A percentile compares a stretch with the other conserved stretches of the same genome.
Conservation (phyloP, 1,139 yeast genomes). For the Lizanozyma gosingica region DNA sequence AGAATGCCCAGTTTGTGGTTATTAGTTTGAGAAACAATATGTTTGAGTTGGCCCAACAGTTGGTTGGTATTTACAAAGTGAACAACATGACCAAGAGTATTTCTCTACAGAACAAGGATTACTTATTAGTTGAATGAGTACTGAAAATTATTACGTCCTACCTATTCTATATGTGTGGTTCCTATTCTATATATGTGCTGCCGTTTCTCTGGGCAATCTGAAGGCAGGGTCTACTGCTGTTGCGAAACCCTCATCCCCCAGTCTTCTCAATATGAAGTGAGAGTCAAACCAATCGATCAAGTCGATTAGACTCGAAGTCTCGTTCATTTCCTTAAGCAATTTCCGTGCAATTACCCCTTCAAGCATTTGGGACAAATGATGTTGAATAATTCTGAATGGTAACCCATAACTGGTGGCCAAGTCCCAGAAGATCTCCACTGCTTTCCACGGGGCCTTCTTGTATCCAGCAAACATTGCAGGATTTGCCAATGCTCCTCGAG, state of each 20-base stretch:
- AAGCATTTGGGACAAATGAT: slow-evolving; percentile 83
- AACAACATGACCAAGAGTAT: slow-evolving; percentile 85
- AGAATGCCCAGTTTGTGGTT: slow-evolving; percentile 93
- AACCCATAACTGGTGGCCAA: slow-evolving; percentile 71
- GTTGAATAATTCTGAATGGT: slow-evolving; percentile 77
- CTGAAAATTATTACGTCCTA: too few relatives aligned
- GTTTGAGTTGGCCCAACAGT: slow-evolving; percentile 92
- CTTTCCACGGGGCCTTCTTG: slow-evolving; percentile 77
- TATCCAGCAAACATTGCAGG: slow-evolving; percentile 83
- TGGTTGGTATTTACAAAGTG: slow-evolving; percentile 93
- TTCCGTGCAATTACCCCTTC: slow-evolving; percentile 49
- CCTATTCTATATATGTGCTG: slow-evolving; percentile 23
- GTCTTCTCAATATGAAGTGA: slow-evolving; percentile 55
- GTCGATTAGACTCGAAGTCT: slow-evolving; percentile 45
- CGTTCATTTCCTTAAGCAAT: slow-evolving; percentile 57
- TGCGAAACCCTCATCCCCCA: slow-evolving; percentile 64
- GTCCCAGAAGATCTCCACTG: slow-evolving; percentile 77
- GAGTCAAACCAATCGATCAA: slow-evolving; percentile 77
- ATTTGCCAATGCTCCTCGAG: slow-evolving; percentile 74
- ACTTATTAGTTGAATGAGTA: too few relatives aligned
- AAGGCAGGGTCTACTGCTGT: slow-evolving; percentile 47
- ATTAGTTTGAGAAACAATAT: slow-evolving; percentile 92
- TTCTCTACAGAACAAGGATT: slow-evolving; percentile 63
- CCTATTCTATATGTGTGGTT: too few relatives aligned
- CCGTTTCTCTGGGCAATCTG: slow-evolving; percentile 23